Evolutionary conservation across 2,329 filamentous ascomycete genomes (phyloP), one percentile per base, ranked within the genome.

Genomic region (Microdochium bolleyi): DNA sequence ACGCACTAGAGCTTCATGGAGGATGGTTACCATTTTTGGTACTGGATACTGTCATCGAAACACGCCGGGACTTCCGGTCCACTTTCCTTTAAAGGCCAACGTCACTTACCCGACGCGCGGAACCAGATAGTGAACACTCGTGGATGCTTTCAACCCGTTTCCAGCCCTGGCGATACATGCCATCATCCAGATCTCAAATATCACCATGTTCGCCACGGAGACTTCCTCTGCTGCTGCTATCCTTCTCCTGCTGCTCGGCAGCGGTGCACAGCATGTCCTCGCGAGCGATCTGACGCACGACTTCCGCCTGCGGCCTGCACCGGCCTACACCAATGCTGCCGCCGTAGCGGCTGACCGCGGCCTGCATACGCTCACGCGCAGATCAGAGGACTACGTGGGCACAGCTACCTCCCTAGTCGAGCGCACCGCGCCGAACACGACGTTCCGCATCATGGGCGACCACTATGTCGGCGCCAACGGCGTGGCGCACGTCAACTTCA

Each of bases 401-500:
- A 65, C 67, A 5, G 72, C 72, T 1, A 67, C 57, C 3, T 64
- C 65, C 3, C 55, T 72, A 16, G 65, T 73, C 19, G 66, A 70
- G 60, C 59, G 60, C 3, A 46, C 57, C 2, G 58, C 49, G 2
- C 66, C 67, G 2, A 55, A 57, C 16, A 61, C 62, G 1, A 60
- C 67, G 19, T 80, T 79, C 60, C 73, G 77, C 19, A 56, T 76
- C 11, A 70, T 73, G 0, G 60, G 68, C 1, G 76, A 79, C 55
- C 68, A 73, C 54, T 80, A 80, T 44, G 64, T 74, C 13, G 72
- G 76, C 5, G 59, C 60, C 30, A 78, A 77, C 48, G 76, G 77
- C 9, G 67, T 81, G 51, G 68, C 67, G 0, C 78, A 81, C 56
- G 74, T 79, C 54, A 70, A 78, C 60, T 77, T 80, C 56, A 76